Conservation (phyloP, 2,329 filamentous ascomycete species). For the Fusarium humuli region DNA sequence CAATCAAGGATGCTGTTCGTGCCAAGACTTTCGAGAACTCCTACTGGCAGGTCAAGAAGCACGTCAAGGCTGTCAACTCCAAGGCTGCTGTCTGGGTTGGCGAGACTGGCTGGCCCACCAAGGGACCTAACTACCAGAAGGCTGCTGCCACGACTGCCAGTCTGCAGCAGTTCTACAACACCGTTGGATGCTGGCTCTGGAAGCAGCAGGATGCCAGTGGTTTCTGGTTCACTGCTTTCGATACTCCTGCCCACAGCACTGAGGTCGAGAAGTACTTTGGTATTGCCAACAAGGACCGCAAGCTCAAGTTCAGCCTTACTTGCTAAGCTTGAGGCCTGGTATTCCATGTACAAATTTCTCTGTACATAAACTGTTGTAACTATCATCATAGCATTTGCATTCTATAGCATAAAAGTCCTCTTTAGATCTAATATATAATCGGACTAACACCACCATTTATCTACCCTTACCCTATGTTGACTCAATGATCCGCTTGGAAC, state of each 20-base stretch:
- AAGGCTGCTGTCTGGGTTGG: constrained; percentile 41
- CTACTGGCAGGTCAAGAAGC: constrained; percentile 35
- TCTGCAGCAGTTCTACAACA: constrained; percentile 41
- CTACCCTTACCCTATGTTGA: accelerated
- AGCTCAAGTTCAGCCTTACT: constrained; percentile 40
- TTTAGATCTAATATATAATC: not conserved
- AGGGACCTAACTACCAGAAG: constrained; percentile 37
- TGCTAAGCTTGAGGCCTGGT: constrained; percentile 18
- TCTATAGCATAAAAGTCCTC: constrained; percentile 2
- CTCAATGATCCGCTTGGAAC: not conserved
- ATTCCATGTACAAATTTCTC: not conserved
- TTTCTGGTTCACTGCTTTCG: constrained; percentile 45
- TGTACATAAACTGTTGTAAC: not conserved
- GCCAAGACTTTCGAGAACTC: constrained; percentile 44
- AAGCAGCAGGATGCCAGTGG: constrained; percentile 30
- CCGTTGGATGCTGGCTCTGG: constrained; percentile 41
- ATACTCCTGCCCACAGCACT: constrained; percentile 25
- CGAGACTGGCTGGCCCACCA: constrained; percentile 42
- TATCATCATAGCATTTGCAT: not conserved
- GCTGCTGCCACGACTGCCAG: constrained; percentile 25
- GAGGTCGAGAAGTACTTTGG: constrained; percentile 45
- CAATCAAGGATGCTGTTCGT: constrained; percentile 41
- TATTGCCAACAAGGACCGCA: constrained; percentile 39
- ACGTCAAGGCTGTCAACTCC: constrained; percentile 36
- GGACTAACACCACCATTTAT: not conserved